A percentile compares a stretch with the other conserved stretches of the same genome.
Evolutionary conservation across 1,139 yeast species (phyloP).

Genomic region (Yamadazyma spencermartinsiae): DNA sequence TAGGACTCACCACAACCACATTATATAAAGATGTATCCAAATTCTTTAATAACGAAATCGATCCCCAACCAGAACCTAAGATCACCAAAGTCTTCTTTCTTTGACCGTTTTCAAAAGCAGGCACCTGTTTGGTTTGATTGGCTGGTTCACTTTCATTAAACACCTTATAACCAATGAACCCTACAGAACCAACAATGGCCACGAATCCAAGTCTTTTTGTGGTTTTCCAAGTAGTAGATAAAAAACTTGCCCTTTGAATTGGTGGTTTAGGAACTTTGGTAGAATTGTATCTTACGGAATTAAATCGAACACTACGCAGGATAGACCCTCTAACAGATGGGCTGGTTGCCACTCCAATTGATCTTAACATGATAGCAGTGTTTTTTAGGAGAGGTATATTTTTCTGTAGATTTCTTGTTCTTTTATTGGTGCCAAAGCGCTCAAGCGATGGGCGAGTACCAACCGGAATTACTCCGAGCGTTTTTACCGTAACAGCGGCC

Average conservation of each 20-base stretch:
- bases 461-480: slow-evolving; percentile 14
- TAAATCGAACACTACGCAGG: neutral
- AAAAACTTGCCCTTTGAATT: slow-evolving; percentile 5
- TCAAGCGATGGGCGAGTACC: slow-evolving; percentile 13
- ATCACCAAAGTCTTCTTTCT: slow-evolving; percentile 86
- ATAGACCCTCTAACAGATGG: neutral
- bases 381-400: no score
- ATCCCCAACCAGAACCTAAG: slow-evolving; percentile 95
- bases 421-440: no score
- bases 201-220: slow-evolving; percentile 29
- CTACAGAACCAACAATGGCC: slow-evolving; percentile 38
- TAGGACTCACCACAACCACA: slow-evolving; percentile 87
- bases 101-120: slow-evolving; percentile 64
- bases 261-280: slow-evolving; percentile 6
- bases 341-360: slow-evolving; percentile 3
- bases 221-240: slow-evolving; percentile 28
- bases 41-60: slow-evolving; percentile 77
- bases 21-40: slow-evolving; percentile 85
- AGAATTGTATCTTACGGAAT: slow-evolving; percentile 15
- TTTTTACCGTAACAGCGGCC: neutral
- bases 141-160: slow-evolving; percentile 64
- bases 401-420: no score
- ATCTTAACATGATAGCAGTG: neutral
- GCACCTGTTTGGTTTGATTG: slow-evolving; percentile 54
- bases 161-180: slow-evolving; percentile 54